Evolutionary conservation across 768 basidiomycete species (phyloP).

Genomic region (Calocybe gangraenosa): DNA sequence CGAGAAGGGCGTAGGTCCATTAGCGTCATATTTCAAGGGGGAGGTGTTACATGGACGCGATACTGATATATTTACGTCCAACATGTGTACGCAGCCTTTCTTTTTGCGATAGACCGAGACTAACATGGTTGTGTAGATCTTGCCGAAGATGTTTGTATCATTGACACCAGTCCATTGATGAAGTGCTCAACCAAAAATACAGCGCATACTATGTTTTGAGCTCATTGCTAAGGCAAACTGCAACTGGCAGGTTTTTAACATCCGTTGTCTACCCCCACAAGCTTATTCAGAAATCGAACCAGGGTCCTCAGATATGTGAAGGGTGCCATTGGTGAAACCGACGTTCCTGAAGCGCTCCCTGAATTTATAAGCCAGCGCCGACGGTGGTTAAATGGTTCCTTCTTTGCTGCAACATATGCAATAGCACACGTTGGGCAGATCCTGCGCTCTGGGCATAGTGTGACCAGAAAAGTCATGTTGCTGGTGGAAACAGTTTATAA

Average conservation of each 20-base stretch:
- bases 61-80: conserved; percentile 91
- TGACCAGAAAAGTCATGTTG: conserved; percentile 66
- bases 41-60: conserved; percentile 81
- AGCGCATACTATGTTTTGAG: conserved; percentile 84
- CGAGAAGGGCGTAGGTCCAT: conserved; percentile 73
- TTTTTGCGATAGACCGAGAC: conserved; percentile 3
- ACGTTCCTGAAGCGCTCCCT: conserved; percentile 88
- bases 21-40: conserved; percentile 97
- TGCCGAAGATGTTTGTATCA: conserved; percentile 77
- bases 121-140: conserved; percentile 51
- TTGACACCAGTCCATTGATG: neutral
- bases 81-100: conserved; percentile 70
- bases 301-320: conserved; percentile 98
- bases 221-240: conserved; percentile 73
- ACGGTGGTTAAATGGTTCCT: conserved; percentile 88
- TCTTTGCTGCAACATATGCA: conserved; percentile 93
- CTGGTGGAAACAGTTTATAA: conserved; percentile 86
- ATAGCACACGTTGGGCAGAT: conserved; percentile 84
- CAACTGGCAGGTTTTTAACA: conserved; percentile 51
- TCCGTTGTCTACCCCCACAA: neutral
- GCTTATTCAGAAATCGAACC: conserved; percentile 12
- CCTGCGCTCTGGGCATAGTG: conserved; percentile 76
- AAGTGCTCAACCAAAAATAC: conserved; percentile 17
- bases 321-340: conserved; percentile 88
- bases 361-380: conserved; percentile 93